phyloP scores from a whole-genome alignment of 495 filamentous ascomycete genomes.

The Lasiosphaeriaceae sp. region DNA sequence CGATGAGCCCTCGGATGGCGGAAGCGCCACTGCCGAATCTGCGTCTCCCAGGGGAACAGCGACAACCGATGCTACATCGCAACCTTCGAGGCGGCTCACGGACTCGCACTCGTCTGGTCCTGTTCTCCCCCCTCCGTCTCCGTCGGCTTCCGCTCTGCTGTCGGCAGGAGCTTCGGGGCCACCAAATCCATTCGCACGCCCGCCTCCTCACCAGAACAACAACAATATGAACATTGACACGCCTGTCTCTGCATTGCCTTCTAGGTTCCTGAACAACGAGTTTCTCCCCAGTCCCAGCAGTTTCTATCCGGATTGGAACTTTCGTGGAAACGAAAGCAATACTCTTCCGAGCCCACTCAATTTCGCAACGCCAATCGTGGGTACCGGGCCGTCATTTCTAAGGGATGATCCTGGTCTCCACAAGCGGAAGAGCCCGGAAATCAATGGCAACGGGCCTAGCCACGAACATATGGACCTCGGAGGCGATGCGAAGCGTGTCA shows the following conservation, averaged over 20 bases:
- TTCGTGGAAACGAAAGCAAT: conserved; percentile 64
- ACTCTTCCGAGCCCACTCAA: conserved; percentile 87
- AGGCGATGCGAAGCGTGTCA: conserved; percentile 41
- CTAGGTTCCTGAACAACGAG: conserved; percentile 79
- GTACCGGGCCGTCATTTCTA: conserved; percentile 64
- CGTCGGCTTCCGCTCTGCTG: conserved; percentile 73
- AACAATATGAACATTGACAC: conserved; percentile 82
- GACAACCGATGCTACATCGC: conserved; percentile 49
- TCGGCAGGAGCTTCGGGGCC: conserved; percentile 91
- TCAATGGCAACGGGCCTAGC: conserved; percentile 28
- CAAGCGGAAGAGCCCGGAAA: conserved; percentile 49
- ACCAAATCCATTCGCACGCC: conserved; percentile 91
- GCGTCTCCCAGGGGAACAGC: conserved; percentile 67
- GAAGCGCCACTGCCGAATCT: conserved; percentile 70
- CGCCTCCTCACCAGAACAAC: conserved; percentile 59
- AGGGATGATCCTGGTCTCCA: conserved; percentile 43
- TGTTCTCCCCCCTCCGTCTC: conserved; percentile 89
- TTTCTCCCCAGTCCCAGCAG: conserved; percentile 82
- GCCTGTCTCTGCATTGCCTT: conserved; percentile 94
- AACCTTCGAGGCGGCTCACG: conserved; percentile 35
- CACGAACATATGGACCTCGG: conserved; percentile 33
- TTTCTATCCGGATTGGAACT: conserved; percentile 90
- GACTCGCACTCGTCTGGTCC: conserved; percentile 60
- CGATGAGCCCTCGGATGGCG: conserved; percentile 79
- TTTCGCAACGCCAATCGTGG: conserved; percentile 81